Evolutionary conservation across 306 rosid genomes (phyloP).

Genomic region (Nissolia schottii): DNA sequence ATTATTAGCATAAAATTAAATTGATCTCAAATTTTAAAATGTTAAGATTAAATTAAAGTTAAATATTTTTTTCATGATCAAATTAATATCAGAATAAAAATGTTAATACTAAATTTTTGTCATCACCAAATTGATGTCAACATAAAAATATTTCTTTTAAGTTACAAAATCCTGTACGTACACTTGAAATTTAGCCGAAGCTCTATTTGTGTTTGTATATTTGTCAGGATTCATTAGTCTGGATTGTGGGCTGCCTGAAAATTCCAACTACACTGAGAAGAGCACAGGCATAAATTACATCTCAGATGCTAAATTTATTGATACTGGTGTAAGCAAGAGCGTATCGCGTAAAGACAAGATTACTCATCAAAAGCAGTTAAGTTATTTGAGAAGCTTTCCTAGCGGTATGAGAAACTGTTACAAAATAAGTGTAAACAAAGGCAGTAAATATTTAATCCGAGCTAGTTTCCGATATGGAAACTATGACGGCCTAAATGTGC

Average conservation of each 20-base stretch:
- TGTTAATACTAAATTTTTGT: too few species aligned
- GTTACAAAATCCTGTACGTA: too few species aligned
- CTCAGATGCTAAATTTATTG: constrained; percentile 39
- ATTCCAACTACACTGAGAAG: neutral
- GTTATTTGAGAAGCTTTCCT: constrained; percentile 41
- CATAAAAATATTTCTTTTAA: too few species aligned
- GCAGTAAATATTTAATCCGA: constrained; percentile 29
- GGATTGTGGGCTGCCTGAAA: constrained; percentile 33
- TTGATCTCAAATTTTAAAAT: too few species aligned
- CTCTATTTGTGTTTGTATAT: neutral
- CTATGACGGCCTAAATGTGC: constrained; percentile 27
- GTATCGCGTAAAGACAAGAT: neutral
- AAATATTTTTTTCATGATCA: too few species aligned
- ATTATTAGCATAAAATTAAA: too few species aligned
- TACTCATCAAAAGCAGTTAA: neutral
- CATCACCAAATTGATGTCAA: too few species aligned
- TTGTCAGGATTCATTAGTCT: constrained; percentile 20
- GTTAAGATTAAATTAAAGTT: too few species aligned
- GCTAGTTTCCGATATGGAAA: constrained; percentile 34
- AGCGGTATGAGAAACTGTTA: constrained; percentile 49
- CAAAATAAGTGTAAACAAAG: constrained; percentile 24
- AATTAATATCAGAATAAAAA: too few species aligned
- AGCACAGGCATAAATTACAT: constrained; percentile 25
- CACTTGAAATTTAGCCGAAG: too few species aligned
- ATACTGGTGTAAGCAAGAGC: constrained; percentile 17